Base-by-base conservation (phyloP, 352 stramenopile species). In the Bremia lactucae region DNA sequence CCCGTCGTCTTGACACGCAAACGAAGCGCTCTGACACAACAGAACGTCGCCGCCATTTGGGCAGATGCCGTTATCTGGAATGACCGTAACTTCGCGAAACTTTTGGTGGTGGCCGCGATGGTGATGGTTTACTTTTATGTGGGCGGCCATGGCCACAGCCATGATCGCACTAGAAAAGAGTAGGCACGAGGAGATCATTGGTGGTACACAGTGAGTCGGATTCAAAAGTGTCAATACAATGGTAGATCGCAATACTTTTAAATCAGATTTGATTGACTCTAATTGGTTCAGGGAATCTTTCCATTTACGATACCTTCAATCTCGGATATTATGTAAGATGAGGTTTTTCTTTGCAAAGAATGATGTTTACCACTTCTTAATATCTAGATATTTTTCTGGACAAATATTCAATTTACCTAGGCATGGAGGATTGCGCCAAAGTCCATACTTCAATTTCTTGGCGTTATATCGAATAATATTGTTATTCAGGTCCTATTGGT, bases 31-130 rank as follows among this genome's bases (percentile, higher is more conserved):
- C 36, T 59, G 38, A 34, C 68, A 79, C 24, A 76, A 24, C 6
- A 75, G 50, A 36, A 75, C 55, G 13, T 53, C 49, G 10, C 64
- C 68, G 31, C 62, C 65, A 21, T 69, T 71, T 24, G 68, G 68
- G 46, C 68, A 80, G 9, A 41, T 48, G 2, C 48, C 62, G 41
- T 68, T 67, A 39, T 65, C 43, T 0, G 35, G 51, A 43, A 80
- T 68, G 23, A 80, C 47, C 11, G 59, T 55, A 38, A 66, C 55
- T 15, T 73, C 62, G 9, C 55, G 62, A 54, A 76, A 80, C 59
- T 76, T 76, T 44, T 68, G 46, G 35, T 38, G 24, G 41, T 49
- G n/a, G n/a, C n/a, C n/a, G n/a, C n/a, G n/a, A n/a, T n/a, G n/a
- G n/a, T n/a, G 42, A 31, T 60, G 37, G 50, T 63, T 48, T 23